Percentiles rank a stretch among this genome's conserved stretches.
These are phyloP conservation scores for Ramalina intermedia DNA, from an alignment of 495 filamentous ascomycete genomes.

Conservation along the genomic window DNA sequence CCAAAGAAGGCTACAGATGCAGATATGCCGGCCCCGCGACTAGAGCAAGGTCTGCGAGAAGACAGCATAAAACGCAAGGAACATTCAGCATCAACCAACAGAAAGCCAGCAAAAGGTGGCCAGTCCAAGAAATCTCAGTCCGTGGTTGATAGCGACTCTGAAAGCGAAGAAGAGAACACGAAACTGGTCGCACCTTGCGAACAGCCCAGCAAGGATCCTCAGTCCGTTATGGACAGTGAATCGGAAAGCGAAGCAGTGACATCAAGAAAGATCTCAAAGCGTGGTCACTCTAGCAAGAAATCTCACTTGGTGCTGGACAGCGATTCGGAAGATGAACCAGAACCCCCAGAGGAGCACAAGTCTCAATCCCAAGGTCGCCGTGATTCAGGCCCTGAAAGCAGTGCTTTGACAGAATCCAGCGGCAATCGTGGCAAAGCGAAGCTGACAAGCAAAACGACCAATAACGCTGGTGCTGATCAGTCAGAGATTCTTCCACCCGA, in stretches of 20 bases:
- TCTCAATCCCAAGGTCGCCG: no score
- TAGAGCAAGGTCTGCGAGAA: no score
- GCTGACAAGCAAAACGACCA: neutral
- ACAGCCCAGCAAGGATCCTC: neutral
- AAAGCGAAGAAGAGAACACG: neutral
- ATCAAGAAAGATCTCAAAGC: no score
- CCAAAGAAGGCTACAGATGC: slow-evolving; percentile 13
- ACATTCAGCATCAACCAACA: slow-evolving; percentile 5
- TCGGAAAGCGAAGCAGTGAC: neutral
- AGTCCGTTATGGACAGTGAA: neutral
- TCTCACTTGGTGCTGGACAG: no score
- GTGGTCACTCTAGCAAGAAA: no score
- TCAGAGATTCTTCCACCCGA: neutral
- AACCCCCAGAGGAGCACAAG: no score
- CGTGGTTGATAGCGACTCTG: neutral
- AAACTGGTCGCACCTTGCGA: neutral
- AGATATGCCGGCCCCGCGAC: neutral
- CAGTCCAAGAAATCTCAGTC: no score
- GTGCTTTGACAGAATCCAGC: neutral
- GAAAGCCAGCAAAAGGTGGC: neutral
- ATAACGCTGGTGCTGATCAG: neutral
- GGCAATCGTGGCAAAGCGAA: neutral
- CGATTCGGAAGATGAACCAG: no score
- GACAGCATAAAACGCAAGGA: slow-evolving; percentile 6
- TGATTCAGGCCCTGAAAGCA: no score